Evolutionary conservation across 2,329 filamentous ascomycete genomes (phyloP), one percentile per base, ranked within the genome.

Genomic region (Geosmithia flava): DNA sequence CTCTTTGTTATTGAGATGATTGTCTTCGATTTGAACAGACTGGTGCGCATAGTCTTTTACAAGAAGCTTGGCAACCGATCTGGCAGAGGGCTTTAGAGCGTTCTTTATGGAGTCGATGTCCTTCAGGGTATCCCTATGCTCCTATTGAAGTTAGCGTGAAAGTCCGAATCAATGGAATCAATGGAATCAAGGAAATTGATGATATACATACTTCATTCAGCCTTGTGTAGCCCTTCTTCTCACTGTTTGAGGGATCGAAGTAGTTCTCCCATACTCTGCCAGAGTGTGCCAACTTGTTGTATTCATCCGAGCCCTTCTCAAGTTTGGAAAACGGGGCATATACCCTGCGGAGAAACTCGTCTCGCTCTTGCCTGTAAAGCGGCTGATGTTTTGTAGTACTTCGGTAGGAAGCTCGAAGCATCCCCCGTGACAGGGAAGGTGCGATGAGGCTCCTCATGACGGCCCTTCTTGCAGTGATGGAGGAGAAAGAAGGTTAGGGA

Each of bases 181-280:
- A 7, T 30, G 29, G 29, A 30, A 11, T 7, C 6, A 7, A 30
- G 29, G 29, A 30, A 30, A n/a, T n/a, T n/a, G n/a, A n/a, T n/a
- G n/a, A n/a, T n/a, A n/a, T n/a, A 30, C 7, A 11, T 30, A 30
- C 29, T 11, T 30, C 11, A 11, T 30, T 30, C 11, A 30, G 29
- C 29, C 29, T 6, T 6, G 7, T 30, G 29, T 30, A 30, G 29
- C 29, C 29, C 11, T 30, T 30, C 29, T 30, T 30, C 3, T 37
- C 33, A 13, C 11, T 17, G 33, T 54, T 48, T 29, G 37, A 43
- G 44, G 54, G 56, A 20, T 49, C 47, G 46, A 54, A 55, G 42
- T 53, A 52, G 23, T 56, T 50, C 48, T 58, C 54, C 54, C 54
- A 57, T 19, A 54, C 46, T 29, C 43, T 53, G 20, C 55, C 53